A percentile compares a stretch with the other conserved stretches of the same genome.
Conservation (phyloP, 139 green algal species). For the Choricystis sp. region DNA sequence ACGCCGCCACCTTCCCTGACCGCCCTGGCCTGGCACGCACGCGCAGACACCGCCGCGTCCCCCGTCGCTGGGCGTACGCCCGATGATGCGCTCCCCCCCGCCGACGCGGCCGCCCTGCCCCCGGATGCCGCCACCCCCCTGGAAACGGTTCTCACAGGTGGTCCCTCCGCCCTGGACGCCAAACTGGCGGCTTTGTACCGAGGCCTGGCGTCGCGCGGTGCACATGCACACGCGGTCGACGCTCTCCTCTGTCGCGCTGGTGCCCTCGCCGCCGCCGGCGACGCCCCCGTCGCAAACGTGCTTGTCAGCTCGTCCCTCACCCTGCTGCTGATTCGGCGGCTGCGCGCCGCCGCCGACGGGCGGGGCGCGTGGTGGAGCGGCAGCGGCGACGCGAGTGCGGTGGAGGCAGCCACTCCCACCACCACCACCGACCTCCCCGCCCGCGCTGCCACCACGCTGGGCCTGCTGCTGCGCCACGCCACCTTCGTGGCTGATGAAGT, state of each 20-base stretch:
- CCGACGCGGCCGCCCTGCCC: background rate
- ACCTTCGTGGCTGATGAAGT: conserved; percentile 68
- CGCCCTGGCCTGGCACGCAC: too few species aligned
- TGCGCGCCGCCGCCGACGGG: conserved; percentile 35
- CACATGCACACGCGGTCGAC: conserved; percentile 36
- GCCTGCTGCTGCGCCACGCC: conserved; percentile 76
- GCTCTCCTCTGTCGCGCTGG: too few species aligned
- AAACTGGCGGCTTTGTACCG: conserved; percentile 37
- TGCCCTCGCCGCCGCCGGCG: too few species aligned
- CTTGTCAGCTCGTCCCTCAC: conserved; percentile 74
- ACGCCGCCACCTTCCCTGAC: background rate
- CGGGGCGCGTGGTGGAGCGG: conserved; percentile 10
- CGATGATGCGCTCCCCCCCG: conserved; percentile 42
- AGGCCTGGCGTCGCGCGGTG: conserved; percentile 17
- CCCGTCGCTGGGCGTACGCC: conserved; percentile 78
- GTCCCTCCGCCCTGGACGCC: conserved; percentile 22
- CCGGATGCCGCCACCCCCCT: conserved; percentile 5
- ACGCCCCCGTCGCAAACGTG: conserved; percentile 60
- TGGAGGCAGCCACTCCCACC: conserved; percentile 2
- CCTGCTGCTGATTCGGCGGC: conserved; percentile 59
- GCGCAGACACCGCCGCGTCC: conserved; percentile 53
- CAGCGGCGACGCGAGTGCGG: background rate
- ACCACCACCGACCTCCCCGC: conserved; percentile 18
- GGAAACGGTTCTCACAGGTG: conserved; percentile 43
- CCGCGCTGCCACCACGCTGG: conserved; percentile 30